These are phyloP conservation scores for Cryphonectria nitschkei DNA, from an alignment of 2,329 filamentous ascomycete species.

Conservation along the genomic window DNA sequence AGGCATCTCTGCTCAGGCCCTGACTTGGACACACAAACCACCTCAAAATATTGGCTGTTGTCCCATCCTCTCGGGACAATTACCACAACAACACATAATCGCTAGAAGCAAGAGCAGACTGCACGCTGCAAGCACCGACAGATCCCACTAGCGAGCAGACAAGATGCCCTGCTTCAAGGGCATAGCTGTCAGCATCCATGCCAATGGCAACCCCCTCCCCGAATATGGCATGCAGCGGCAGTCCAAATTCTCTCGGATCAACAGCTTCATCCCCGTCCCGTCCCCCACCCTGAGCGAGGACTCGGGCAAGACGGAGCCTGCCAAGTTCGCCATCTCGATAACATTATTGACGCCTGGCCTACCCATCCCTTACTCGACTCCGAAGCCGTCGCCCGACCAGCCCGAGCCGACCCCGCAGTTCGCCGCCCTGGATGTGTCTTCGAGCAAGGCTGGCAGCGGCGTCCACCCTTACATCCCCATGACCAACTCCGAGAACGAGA, in stretches of 20 bases:
- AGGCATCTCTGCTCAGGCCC: constrained; percentile 6
- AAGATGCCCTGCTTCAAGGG: constrained; percentile 97
- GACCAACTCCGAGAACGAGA: constrained; percentile 92
- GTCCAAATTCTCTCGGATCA: constrained; percentile 88
- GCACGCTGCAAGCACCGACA: constrained; percentile 1
- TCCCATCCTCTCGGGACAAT: not conserved
- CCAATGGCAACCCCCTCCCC: constrained; percentile 76
- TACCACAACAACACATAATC: not conserved
- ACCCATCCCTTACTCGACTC: constrained; percentile 89
- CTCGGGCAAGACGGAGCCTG: constrained; percentile 81
- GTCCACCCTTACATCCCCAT: constrained; percentile 88
- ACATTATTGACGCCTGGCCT: constrained; percentile 88
- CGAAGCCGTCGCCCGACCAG: constrained; percentile 75
- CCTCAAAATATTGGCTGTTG: constrained; percentile 15
- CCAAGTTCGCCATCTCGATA: constrained; percentile 97
- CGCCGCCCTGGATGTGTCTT: constrained; percentile 71
- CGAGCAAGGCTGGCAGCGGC: constrained; percentile 52
- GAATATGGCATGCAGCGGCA: constrained; percentile 96
- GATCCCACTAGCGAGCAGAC: constrained; percentile 28
- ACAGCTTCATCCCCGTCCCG: constrained; percentile 94
- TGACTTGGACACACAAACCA: not conserved
- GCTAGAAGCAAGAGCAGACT: not conserved
- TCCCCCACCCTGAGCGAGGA: constrained; percentile 76
- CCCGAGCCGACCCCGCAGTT: constrained; percentile 81
- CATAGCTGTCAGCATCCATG: constrained; percentile 96